Evolutionary conservation across 495 filamentous ascomycete genomes (phyloP).

Genomic region (Neurospora discreta): DNA sequence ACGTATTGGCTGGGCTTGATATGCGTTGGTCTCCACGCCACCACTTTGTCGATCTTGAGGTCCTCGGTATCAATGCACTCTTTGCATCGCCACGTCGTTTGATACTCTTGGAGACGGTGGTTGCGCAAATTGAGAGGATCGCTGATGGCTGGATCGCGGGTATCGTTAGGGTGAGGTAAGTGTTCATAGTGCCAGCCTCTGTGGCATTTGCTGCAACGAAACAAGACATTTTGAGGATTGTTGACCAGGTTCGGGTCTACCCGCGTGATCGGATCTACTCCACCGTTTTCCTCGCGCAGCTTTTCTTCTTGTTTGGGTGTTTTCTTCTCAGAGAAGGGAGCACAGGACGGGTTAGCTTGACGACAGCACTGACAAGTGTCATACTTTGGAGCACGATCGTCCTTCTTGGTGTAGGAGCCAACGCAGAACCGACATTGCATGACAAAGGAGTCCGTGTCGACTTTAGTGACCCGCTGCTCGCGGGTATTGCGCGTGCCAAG

Average conservation of each 20-base stretch:
- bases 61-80: slow-evolving; percentile 48
- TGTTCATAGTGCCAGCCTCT: slow-evolving; percentile 78
- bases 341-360: slow-evolving; percentile 47
- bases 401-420: slow-evolving; percentile 51
- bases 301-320: slow-evolving; percentile 73
- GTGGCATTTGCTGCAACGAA: slow-evolving; percentile 67
- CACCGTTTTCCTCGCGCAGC: slow-evolving; percentile 61
- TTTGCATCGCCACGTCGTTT: slow-evolving; percentile 59
- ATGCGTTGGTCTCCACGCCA: slow-evolving; percentile 69
- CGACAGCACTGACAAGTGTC: slow-evolving; percentile 62
- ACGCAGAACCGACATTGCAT: slow-evolving; percentile 86
- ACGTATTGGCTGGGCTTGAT: slow-evolving; percentile 37
- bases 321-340: slow-evolving; percentile 55
- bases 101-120: slow-evolving; percentile 44
- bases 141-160: slow-evolving; percentile 23
- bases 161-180: slow-evolving; percentile 41
- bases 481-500: slow-evolving; percentile 59
- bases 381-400: slow-evolving; percentile 54
- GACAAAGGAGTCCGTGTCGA: slow-evolving; percentile 64
- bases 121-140: slow-evolving; percentile 30
- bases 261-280: slow-evolving; percentile 59
- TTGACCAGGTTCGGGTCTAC: slow-evolving; percentile 57
- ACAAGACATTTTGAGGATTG: slow-evolving; percentile 62
- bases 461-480: slow-evolving; percentile 92
- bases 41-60: slow-evolving; percentile 54